phyloP scores from a whole-genome alignment of 257 asterid genomes.

The Verbascum thapsus region DNA sequence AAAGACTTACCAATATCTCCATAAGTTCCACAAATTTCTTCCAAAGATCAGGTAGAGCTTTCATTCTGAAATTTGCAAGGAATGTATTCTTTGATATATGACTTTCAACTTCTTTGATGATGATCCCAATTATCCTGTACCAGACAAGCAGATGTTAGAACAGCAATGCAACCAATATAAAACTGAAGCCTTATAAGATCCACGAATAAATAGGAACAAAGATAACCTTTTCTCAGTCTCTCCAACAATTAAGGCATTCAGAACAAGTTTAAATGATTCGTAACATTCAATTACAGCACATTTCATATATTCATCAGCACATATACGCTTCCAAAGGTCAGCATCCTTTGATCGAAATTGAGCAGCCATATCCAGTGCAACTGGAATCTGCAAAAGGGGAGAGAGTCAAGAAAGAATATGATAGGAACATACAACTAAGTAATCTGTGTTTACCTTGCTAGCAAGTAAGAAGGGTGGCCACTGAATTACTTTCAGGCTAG shows the following conservation, averaged over 20 bases:
- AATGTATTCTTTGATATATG: slow-evolving; percentile 68
- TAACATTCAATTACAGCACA: slow-evolving; percentile 96
- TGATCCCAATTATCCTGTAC: slow-evolving; percentile 74
- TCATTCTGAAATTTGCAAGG: slow-evolving; percentile 79
- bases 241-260: slow-evolving; percentile 72
- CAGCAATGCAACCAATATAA: slow-evolving; percentile 12
- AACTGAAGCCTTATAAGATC: slow-evolving; percentile 10
- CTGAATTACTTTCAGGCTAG: slow-evolving; percentile 76
- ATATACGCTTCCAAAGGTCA: slow-evolving; percentile 93
- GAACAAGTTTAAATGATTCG: slow-evolving; percentile 82
- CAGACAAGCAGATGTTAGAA: slow-evolving; percentile 36
- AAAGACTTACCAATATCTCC: slow-evolving; percentile 80
- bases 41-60: slow-evolving; percentile 72
- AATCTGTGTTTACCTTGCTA: slow-evolving; percentile 66
- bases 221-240: slow-evolving; percentile 90
- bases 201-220: slow-evolving; percentile 19
- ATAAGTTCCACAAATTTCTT: slow-evolving; percentile 84
- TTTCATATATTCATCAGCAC: slow-evolving; percentile 88
- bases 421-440: slow-evolving; percentile 24
- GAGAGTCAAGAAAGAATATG: slow-evolving; percentile 32
- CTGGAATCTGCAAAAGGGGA: slow-evolving; percentile 70
- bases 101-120: slow-evolving; percentile 80
- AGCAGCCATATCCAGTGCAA: slow-evolving; percentile 96
- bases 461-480: slow-evolving; percentile 99
- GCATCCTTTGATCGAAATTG: slow-evolving; percentile 89